Conservation (phyloP, 768 basidiomycete genomes). For the Amanita inopinata region DNA sequence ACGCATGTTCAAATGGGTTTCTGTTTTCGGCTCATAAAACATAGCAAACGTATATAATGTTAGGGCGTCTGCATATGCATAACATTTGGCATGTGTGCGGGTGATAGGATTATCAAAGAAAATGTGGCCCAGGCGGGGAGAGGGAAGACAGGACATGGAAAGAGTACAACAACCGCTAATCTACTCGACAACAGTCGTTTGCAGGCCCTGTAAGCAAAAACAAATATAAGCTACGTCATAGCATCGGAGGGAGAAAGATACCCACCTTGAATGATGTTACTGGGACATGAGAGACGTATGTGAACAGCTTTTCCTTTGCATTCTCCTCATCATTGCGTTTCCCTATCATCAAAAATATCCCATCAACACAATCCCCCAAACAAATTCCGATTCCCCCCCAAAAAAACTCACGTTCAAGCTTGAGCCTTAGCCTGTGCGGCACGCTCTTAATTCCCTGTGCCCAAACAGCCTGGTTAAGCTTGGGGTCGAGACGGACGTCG, state of each 20-base stretch:
- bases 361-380: constrained; percentile 6
- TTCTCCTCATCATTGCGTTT: constrained; percentile 99
- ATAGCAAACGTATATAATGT: too few species aligned
- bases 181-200: constrained; percentile 5
- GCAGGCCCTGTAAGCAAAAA: not conserved
- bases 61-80: too few species aligned
- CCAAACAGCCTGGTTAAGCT: constrained; percentile 96
- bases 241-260: not conserved
- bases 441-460: constrained; percentile 88
- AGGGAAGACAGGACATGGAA: constrained; percentile 2
- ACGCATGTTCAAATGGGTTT: too few species aligned
- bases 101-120: too few species aligned
- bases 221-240: not conserved
- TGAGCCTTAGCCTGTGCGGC: constrained; percentile 85
- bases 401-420: constrained; percentile 71
- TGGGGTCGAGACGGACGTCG: constrained; percentile 91
- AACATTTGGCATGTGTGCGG: not conserved
- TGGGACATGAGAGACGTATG: constrained; percentile 76
- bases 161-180: not conserved
- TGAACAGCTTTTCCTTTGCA: constrained; percentile 96
- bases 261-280: constrained; percentile 80
- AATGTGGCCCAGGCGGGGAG: too few species aligned
- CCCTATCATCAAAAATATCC: constrained; percentile 35
- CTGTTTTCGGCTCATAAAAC: too few species aligned
- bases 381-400: not conserved